Percentiles rank a stretch among this genome's conserved stretches.
These are phyloP conservation scores for Trichoderma sp. DNA, from an alignment of 2,329 filamentous ascomycete species.

Conservation along the genomic window DNA sequence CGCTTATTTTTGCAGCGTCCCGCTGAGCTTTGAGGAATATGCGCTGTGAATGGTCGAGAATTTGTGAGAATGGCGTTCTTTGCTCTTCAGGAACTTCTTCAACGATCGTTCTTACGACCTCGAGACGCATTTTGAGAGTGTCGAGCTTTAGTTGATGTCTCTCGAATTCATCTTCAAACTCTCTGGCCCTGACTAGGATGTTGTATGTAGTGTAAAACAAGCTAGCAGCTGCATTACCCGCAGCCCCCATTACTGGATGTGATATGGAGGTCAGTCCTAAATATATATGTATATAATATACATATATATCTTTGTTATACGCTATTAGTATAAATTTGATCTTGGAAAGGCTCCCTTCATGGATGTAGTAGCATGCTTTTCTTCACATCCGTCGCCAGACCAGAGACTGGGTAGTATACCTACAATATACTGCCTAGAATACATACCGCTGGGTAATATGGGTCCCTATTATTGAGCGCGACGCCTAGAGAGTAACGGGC, in stretches of 20 bases:
- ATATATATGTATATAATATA: background rate
- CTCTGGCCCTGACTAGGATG: background rate
- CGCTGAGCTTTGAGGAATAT: background rate
- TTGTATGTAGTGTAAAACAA: background rate
- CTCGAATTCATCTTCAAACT: slow-evolving; percentile 9
- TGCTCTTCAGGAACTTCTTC: background rate
- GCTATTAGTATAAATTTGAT: too few species aligned
- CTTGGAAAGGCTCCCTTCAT: too few species aligned
- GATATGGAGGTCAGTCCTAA: too few species aligned
- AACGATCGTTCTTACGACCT: background rate
- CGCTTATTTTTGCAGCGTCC: background rate
- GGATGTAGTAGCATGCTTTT: too few species aligned
- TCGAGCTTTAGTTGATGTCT: slow-evolving; percentile 7
- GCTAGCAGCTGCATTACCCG: background rate
- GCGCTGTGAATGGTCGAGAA: background rate
- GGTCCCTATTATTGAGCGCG: too few species aligned
- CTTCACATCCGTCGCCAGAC: too few species aligned
- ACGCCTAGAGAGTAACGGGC: too few species aligned
- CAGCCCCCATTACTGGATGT: background rate
- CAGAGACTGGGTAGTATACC: too few species aligned
- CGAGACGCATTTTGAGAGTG: background rate
- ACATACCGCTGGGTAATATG: too few species aligned
- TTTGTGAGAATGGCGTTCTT: background rate
- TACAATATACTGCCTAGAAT: too few species aligned
- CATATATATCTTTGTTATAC: background rate